Evolutionary conservation across 2,329 filamentous ascomycete genomes (phyloP), one percentile per base, ranked within the genome.

Genomic region (Trichoderma lentiforme): DNA sequence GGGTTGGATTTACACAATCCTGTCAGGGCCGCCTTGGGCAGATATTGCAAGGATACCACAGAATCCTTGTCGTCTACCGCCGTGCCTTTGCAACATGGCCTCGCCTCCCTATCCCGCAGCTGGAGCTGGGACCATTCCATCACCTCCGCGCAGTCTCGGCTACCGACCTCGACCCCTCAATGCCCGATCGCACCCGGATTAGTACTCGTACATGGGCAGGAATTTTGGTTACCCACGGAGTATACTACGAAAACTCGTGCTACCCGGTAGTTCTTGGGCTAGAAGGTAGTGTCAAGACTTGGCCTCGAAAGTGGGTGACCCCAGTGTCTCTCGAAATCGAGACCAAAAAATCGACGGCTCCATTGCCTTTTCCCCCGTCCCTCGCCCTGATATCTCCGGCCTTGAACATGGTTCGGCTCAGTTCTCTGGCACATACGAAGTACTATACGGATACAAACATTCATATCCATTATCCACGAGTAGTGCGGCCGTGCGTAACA

Each of bases 81-180:
- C 21, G 11, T 26, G 26, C 18, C 21, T 70, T 36, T 21, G 18
- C 39, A 70, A 34, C 51, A n/a, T 57, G 43, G 34, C 58, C 36
- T 62, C 67, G 51, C 56, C 58, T 61, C 67, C 57, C 18, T 47
- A 15, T 43, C 67, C 39, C 11, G 26, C 53, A 32, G n/a, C 18
- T 6, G 11, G 28, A 47, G 36, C 70, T 66, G 43, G 51, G 36
- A 51, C 43, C 36, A 26, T 32, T 30, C 15, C 34, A 34, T 53
- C 47, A 28, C 21, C 34, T 30, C n/a, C 32, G 36, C 56, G 53
- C 47, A 56, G 39, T 62, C 70, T 66, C 62, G 70, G 70, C 62
- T 66, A 61, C 53, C 28, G 9, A 24, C 70, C 21, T 32, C 26
- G 36, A 70, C 70, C 70, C 70, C 63, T 71, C 70, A 60, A 18